Evolutionary conservation across 2,329 filamentous ascomycete genomes (phyloP), one percentile per base, ranked within the genome.

Genomic region (Intubia oerlemansii): DNA sequence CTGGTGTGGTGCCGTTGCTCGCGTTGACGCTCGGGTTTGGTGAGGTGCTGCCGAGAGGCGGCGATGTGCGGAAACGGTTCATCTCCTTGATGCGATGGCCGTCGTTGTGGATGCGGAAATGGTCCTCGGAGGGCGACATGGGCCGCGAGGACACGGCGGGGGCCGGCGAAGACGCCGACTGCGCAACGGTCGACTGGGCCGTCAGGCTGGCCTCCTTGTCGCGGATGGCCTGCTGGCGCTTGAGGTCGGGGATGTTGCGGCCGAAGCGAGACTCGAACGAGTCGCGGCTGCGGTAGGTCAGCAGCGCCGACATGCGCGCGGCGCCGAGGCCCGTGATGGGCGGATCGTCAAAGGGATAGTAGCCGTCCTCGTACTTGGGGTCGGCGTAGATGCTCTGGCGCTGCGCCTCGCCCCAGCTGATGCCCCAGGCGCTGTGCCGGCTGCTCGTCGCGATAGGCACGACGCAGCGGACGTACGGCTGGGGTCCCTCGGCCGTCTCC

Each of bases 341-440:
- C 19, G 84, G 84, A 41, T 95, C 81, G 18, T 77, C 64, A 42
- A 88, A 90, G 1, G 69, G 44, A 47, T 95, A 98, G 53, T 93
- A 95, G 25, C 88, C 88, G 44, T 95, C 84, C 36, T 93, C 82
- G 49, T 98, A 98, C 55, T 93, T 95, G 18, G 88, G 88, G 47
- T 98, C 88, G 22, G 81, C 84, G 53, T 95, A 98, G 47, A 98
- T 95, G 60, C 77, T 84, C 52, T 88, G 79, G 29, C 80, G 63
- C 48, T 90, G 80, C 4, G 79, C 79, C 47, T 88, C 80, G 24
- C 78, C 79, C 80, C 80, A 90, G 50, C 76, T 84, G 43, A 88
- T 90, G 15, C 80, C 75, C 80, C 80, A 90, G 5, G 80, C 80
- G 42, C 78, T 85, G 49, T 88, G 81, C 24, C 74, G 61, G 40